These are phyloP conservation scores for Candida glucosophila DNA, from an alignment of 1,139 yeast genomes.

Conservation along the genomic window DNA sequence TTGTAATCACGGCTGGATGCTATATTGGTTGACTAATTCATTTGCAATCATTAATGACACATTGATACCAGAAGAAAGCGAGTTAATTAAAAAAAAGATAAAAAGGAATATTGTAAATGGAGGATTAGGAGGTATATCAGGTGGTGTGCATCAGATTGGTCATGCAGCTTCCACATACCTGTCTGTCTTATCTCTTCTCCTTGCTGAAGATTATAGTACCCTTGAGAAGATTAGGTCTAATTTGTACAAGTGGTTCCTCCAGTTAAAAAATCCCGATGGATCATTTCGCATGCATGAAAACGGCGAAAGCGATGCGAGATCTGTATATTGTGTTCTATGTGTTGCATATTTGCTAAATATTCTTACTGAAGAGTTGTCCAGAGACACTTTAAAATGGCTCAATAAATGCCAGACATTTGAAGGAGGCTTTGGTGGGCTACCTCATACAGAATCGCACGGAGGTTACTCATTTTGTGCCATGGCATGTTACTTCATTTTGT, in stretches of 20 bases:
- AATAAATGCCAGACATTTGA: slow-evolving; percentile 77
- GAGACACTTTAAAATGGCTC: slow-evolving; percentile 55
- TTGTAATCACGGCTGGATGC: slow-evolving; percentile 87
- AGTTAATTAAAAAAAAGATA: slow-evolving; percentile 16
- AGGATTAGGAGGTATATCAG: slow-evolving; percentile 70
- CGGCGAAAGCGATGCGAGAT: slow-evolving; percentile 85
- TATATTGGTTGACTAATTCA: slow-evolving; percentile 76
- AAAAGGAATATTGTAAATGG: slow-evolving; percentile 18
- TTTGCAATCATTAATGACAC: slow-evolving; percentile 4
- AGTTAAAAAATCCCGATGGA: slow-evolving; percentile 62
- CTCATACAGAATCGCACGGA: slow-evolving; percentile 89
- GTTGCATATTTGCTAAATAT: slow-evolving; percentile 62
- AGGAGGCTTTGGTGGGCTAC: slow-evolving; percentile 88
- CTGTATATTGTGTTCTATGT: slow-evolving; percentile 80
- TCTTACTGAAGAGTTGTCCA: slow-evolving; percentile 50
- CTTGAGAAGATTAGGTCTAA: slow-evolving; percentile 17
- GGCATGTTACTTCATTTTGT: slow-evolving; percentile 52
- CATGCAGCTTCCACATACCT: slow-evolving; percentile 88
- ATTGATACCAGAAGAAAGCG: slow-evolving; percentile 5
- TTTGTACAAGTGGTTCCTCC: slow-evolving; percentile 58
- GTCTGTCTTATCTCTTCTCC: slow-evolving; percentile 53
- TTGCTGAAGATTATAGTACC: slow-evolving; percentile 36
- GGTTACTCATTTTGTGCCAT: slow-evolving; percentile 91
- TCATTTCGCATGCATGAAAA: slow-evolving; percentile 63
- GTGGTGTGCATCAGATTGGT: slow-evolving; percentile 73